Base-by-base conservation (phyloP, 345 rosid species). In the Mallotus nudiflorus region DNA sequence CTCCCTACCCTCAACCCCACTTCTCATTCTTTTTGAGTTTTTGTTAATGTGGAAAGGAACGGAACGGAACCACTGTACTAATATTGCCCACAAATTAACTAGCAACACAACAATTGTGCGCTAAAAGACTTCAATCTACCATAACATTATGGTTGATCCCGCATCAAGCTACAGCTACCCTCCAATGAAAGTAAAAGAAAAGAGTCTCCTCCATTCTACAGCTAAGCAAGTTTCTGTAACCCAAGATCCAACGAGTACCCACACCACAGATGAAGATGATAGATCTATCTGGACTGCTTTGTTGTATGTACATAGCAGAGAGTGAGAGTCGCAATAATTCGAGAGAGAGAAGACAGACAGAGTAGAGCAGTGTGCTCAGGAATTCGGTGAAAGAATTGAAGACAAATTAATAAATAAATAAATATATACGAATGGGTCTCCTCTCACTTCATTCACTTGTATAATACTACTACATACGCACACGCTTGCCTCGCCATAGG, bases 351-450 rank as follows among this genome's bases (percentile, higher is more conserved):
- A 44, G 29, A 18, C 42, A 40, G 16, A 9, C 33, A 48, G 44
- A 19, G 62, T 64, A 42, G 62, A 63, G 15, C 63, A 57, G 25
- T 39, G 27, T n/a, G 28, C 62, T 16, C 78, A 57, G 71, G 80
- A 61, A 72, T 62, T 62, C 1, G 73, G 78, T 76, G 80, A 80
- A 27, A 19, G 27, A 60, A 73, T 62, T 80, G 57, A 76, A 80
- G 58, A 54, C 75, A 66, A 52, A 73, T n/a, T n/a, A n/a, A n/a
- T n/a, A 31, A 37, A 39, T 4, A 15, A 6, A 33, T 33, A 6
- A 16, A 11, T 20, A 52, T 57, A 71, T n/a, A 53, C 27, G 29
- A 55, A 71, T 71, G 44, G 75, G 50, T 1, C 8, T 1, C 8
- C 44, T 18, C n/a, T 35, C 24, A 44, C 27, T 31, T 13, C 5